Base-by-base conservation (phyloP, 106 monocot genomes). In the Dendrobium officinale region DNA sequence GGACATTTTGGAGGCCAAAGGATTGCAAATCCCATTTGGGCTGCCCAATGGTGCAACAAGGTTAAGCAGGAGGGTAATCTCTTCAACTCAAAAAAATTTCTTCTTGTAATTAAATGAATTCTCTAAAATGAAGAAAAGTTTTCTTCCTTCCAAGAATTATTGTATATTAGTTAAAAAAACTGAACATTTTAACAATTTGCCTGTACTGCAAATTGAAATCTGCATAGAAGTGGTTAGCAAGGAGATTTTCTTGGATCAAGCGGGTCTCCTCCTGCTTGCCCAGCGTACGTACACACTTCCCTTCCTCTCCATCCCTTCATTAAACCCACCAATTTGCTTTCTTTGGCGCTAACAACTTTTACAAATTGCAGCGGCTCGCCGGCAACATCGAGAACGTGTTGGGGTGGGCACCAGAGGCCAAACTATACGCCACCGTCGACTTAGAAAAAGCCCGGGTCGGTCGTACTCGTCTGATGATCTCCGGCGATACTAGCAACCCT, bases 391-490 rank as follows among this genome's bases (percentile, higher is more conserved):
- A 41, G 74, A 74, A 42, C 41, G 9, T 43, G 74, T 20, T 11
- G 74, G 72, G 37, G 11, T 10, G 24, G 6, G 37, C 9, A 16
- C 43, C 43, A 13, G 9, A 49, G 4, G 43, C 72, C 26, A 83
- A 83, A 42, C 27, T 83, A 13, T 83, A 83, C 27, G 83, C 83
- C 55, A 83, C 83, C 55, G 27, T 83, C 26, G 83, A 83, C 54
- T 58, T 83, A 10, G 73, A 83, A 4, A 83, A 83, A 41, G 83
- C 83, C 0, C 77, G 83, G 0, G 78, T 83, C 0, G 83, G 83
- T 18, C 78, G 83, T 42, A 83, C 83, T 2, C 77, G 83, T 13
- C 2, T 83, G 55, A 55, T 83, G 16, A 72, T 70, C 22, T 15
- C 77, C 19, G 19, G 55, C 72, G 73, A 78, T 4, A 73, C 73